phyloP scores from a whole-genome alignment of 768 basidiomycete genomes.

The Cystobasidium onofrii region DNA sequence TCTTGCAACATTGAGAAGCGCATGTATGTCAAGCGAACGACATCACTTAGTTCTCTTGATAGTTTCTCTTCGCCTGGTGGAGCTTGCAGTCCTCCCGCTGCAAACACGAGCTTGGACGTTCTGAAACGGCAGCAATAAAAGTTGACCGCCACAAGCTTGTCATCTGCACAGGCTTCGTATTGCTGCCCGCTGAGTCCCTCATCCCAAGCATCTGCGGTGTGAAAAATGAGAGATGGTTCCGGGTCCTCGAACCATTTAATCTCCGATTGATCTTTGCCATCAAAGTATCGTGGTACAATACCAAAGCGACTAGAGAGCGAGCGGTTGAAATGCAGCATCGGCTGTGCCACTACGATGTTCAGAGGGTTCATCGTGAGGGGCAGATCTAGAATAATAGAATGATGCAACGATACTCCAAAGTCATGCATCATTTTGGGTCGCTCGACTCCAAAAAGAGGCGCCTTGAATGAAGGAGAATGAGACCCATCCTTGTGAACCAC shows the following conservation, averaged over 20 bases:
- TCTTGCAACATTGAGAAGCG: constrained; percentile 32
- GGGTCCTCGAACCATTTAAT: constrained; percentile 44
- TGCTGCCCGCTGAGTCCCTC: constrained; percentile 34
- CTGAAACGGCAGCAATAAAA: constrained; percentile 47
- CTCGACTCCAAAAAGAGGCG: constrained; percentile 22
- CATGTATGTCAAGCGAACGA: constrained; percentile 43
- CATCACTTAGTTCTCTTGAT: constrained; percentile 17
- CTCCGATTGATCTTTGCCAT: constrained; percentile 26
- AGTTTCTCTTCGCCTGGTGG: constrained; percentile 38
- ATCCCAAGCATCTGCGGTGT: constrained; percentile 48
- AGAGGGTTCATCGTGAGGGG: constrained; percentile 47
- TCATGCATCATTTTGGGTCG: constrained; percentile 47
- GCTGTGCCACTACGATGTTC: constrained; percentile 43
- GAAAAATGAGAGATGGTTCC: constrained; percentile 48
- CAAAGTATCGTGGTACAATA: constrained; percentile 44
- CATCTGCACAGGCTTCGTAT: background rate
- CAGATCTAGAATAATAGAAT: constrained; percentile 48
- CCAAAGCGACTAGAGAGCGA: constrained; percentile 45
- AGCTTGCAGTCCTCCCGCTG: constrained; percentile 45
- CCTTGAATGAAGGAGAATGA: constrained; percentile 31
- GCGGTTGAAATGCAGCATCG: constrained; percentile 46
- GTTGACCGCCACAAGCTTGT: constrained; percentile 34
- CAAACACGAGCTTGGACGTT: constrained; percentile 47
- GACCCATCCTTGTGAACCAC: constrained; percentile 34
- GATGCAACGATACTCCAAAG: constrained; percentile 46